A percentile compares a stretch with the other conserved stretches of the same genome.
phyloP scores from a whole-genome alignment of 495 filamentous ascomycete genomes.

The Aspergillus coremiiformis region DNA sequence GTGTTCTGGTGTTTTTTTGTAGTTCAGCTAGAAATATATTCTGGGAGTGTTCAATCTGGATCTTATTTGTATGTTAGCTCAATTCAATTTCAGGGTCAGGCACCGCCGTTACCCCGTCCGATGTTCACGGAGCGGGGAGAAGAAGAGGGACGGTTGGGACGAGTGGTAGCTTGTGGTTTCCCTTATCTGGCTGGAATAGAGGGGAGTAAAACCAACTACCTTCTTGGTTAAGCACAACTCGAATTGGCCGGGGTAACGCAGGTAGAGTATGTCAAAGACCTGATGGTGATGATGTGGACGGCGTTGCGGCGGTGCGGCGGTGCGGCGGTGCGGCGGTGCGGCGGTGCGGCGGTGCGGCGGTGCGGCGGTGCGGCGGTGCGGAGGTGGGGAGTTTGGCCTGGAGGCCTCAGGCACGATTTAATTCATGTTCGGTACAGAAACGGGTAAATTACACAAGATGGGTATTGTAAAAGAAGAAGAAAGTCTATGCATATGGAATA shows the following conservation, averaged over 20 bases:
- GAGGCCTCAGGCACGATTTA: slow-evolving; percentile 22
- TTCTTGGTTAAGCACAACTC: not conserved
- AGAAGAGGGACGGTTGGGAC: not conserved
- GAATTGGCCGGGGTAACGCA: not conserved
- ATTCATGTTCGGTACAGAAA: too few species aligned
- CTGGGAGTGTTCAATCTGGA: not conserved
- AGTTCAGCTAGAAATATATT: not conserved
- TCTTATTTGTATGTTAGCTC: not conserved
- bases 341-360: slow-evolving; percentile 13
- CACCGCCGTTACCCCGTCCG: slow-evolving; percentile 4
- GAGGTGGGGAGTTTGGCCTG: too few species aligned
- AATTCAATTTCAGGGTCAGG: not conserved
- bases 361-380: too few species aligned
- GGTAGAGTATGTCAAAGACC: not conserved
- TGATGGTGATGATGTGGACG: slow-evolving; percentile 5
- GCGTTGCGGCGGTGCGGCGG: slow-evolving; percentile 16
- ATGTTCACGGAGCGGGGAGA: not conserved
- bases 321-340: slow-evolving; percentile 10
- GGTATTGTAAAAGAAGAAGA: too few species aligned
- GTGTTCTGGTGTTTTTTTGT: slow-evolving; percentile 56
- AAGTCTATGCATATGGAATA: not conserved
- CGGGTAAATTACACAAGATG: too few species aligned
- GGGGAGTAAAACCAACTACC: not conserved
- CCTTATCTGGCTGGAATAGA: not conserved
- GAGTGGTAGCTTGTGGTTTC: not conserved